These are phyloP conservation scores for Tetratostichococcus sp. DNA, from an alignment of 139 green algal genomes.

Conservation along the genomic window DNA sequence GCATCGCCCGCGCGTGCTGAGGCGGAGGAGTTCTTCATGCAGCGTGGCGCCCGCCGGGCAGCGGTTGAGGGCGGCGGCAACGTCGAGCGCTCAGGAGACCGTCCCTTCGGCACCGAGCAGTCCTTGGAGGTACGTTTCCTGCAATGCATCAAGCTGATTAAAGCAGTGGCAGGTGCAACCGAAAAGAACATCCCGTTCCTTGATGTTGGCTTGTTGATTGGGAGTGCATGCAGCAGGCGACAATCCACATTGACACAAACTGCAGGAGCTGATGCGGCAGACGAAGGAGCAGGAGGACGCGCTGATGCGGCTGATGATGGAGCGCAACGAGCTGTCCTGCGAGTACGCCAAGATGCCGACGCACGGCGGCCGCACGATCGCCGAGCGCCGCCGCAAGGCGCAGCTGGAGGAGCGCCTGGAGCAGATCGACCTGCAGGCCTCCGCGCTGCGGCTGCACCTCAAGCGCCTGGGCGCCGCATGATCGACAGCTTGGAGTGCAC, in stretches of 20 bases:
- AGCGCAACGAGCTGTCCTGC: slow-evolving; percentile 45
- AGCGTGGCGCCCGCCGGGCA: too few relatives aligned
- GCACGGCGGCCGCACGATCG: slow-evolving; percentile 36
- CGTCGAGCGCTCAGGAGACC: neutral
- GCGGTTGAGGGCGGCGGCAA: neutral
- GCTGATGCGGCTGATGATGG: slow-evolving; percentile 47
- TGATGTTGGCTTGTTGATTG: too few relatives aligned
- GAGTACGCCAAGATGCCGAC: slow-evolving; percentile 52
- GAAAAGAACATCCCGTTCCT: too few relatives aligned
- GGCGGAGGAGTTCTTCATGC: neutral
- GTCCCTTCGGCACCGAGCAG: neutral
- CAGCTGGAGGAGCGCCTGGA: slow-evolving; percentile 54
- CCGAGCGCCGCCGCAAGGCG: slow-evolving; percentile 43
- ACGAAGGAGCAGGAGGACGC: slow-evolving; percentile 42
- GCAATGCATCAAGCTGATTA: neutral
- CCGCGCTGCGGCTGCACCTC: slow-evolving; percentile 44
- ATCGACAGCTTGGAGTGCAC: neutral
- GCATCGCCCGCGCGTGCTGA: neutral
- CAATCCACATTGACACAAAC: neutral
- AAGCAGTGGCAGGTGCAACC: too few relatives aligned
- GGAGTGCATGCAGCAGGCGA: too few relatives aligned
- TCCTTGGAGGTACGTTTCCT: neutral
- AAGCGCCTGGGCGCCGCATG: slow-evolving; percentile 31
- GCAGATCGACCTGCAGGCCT: slow-evolving; percentile 27
- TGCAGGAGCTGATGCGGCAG: slow-evolving; percentile 37